Evolutionary conservation across 352 stramenopile genomes (phyloP).

Genomic region (Ophiocytium majus): DNA sequence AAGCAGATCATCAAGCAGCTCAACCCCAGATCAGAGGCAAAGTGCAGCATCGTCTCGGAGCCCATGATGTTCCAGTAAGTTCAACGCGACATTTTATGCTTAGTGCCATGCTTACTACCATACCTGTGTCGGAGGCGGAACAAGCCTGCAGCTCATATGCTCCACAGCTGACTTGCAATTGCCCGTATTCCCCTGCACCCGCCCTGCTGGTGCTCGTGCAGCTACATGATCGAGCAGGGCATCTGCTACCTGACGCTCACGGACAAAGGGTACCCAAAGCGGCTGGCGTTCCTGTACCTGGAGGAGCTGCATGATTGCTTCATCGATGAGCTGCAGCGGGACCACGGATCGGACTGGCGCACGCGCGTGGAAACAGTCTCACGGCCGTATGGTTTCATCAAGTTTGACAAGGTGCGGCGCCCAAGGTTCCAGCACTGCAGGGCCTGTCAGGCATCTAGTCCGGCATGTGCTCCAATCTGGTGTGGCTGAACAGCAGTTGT

Average conservation of each 20-base stretch:
- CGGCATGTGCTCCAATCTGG: too few species aligned
- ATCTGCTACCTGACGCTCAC: conserved; percentile 95
- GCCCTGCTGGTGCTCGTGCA: conserved; percentile 53
- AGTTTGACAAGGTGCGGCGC: conserved; percentile 81
- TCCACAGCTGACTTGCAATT: too few species aligned
- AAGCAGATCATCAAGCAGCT: conserved; percentile 89
- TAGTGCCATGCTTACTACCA: background rate
- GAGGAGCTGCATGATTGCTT: conserved; percentile 90
- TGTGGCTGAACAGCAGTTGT: too few species aligned
- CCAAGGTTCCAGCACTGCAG: too few species aligned
- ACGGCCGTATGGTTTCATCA: conserved; percentile 97
- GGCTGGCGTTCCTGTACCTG: conserved; percentile 94
- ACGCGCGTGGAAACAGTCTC: conserved; percentile 83
- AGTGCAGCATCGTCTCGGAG: conserved; percentile 88
- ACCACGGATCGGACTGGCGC: conserved; percentile 76
- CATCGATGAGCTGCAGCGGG: conserved; percentile 83
- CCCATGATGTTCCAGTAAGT: conserved; percentile 84
- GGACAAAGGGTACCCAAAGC: conserved; percentile 92
- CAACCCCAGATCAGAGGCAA: conserved; percentile 80
- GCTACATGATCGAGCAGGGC: conserved; percentile 93
- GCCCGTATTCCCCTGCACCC: too few species aligned
- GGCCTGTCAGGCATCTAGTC: too few species aligned
- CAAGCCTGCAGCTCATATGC: background rate
- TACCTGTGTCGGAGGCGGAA: background rate
- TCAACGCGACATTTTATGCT: background rate